phyloP scores from a whole-genome alignment of 176 grass and related monocot species.

The Triticum monococcum region DNA sequence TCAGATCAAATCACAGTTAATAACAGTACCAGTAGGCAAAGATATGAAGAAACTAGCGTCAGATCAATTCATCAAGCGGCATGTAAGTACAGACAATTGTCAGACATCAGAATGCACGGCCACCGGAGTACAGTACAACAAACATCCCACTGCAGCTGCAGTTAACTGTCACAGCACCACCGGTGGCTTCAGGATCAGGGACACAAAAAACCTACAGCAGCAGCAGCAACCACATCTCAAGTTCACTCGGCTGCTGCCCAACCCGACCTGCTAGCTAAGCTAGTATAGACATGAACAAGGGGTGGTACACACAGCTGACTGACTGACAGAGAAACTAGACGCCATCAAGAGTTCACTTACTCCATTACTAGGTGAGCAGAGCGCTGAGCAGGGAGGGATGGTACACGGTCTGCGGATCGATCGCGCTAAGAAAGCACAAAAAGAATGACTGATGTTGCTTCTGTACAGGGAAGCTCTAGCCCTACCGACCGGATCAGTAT shows the following conservation, averaged over 20 bases:
- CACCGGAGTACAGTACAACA: not conserved
- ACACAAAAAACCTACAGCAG: not conserved
- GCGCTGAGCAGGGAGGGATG: conserved; percentile 20
- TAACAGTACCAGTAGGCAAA: not conserved
- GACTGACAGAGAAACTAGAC: conserved; percentile 24
- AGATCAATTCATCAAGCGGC: not conserved
- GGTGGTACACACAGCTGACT: not conserved
- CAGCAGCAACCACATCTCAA: not conserved
- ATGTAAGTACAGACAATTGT: conserved; percentile 26
- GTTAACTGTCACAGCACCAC: conserved; percentile 3
- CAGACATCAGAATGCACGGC: conserved; percentile 26
- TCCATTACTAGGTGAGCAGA: conserved; percentile 38
- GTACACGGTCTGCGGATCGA: conserved; percentile 18
- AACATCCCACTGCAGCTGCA: conserved; percentile 39
- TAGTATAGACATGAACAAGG: conserved; percentile 38
- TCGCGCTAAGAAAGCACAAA: conserved; percentile 40
- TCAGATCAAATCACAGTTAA: not conserved
- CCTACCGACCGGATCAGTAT: conserved; percentile 25
- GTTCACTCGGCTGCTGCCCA: conserved; percentile 17
- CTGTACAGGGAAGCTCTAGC: conserved; percentile 61
- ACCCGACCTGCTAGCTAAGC: conserved; percentile 4
- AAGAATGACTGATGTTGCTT: conserved; percentile 41
- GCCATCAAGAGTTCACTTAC: conserved; percentile 3
- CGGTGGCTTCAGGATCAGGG: not conserved
- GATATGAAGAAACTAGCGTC: not conserved